Conservation (phyloP, 2,329 filamentous ascomycete species). For the Lachnellula willkommii region DNA sequence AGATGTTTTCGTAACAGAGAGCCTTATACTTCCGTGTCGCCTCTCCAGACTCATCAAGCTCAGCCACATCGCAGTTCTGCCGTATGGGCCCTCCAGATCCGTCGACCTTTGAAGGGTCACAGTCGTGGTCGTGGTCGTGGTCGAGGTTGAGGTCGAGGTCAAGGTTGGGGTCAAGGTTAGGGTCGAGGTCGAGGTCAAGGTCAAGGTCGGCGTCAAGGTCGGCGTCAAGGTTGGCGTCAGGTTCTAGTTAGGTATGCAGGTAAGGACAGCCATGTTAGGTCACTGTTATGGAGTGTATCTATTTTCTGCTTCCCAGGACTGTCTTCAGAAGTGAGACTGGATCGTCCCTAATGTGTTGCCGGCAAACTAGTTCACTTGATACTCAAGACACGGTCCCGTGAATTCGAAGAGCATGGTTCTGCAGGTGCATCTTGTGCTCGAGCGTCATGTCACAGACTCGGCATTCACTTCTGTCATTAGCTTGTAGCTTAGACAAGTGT, state of each 20-base stretch:
- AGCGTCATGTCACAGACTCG: neutral
- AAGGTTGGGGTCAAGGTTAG: too few species aligned
- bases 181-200: too few species aligned
- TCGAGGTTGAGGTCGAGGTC: too few species aligned
- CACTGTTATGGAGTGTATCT: too few species aligned
- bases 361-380: neutral
- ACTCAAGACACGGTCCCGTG: neutral
- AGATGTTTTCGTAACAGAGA: constrained; percentile 22
- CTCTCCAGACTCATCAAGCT: constrained; percentile 9
- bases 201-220: too few species aligned
- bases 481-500: neutral
- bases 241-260: too few species aligned
- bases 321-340: too few species aligned
- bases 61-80: neutral
- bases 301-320: too few species aligned
- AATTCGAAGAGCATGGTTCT: neutral
- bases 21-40: constrained; percentile 12
- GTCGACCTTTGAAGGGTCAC: constrained; percentile 3
- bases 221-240: too few species aligned
- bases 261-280: too few species aligned
- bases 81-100: neutral
- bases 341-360: neutral
- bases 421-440: neutral
- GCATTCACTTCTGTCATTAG: neutral
- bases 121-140: too few species aligned